Percentiles rank a stretch among this genome's conserved stretches.
Evolutionary conservation across 768 basidiomycete species (phyloP).

Genomic region (Termitomyces sp.): DNA sequence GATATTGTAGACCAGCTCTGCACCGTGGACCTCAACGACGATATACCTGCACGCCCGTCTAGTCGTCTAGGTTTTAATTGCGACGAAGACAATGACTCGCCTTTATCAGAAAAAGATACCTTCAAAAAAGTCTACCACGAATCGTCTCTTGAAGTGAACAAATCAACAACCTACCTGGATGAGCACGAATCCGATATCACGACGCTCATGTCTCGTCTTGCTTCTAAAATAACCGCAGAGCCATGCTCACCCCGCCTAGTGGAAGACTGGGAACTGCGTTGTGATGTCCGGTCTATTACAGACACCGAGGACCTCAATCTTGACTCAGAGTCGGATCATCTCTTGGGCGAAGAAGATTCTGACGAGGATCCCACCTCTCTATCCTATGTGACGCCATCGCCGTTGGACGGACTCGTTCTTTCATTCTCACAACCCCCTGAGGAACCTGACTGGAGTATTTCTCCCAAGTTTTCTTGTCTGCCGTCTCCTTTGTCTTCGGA

Average conservation of each 20-base stretch:
- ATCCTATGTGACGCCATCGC: neutral
- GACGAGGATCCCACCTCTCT: constrained; percentile 17
- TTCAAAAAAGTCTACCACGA: neutral
- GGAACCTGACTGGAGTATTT: constrained; percentile 19
- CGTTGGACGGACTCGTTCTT: constrained; percentile 8
- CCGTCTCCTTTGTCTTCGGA: constrained; percentile 34
- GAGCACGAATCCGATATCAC: constrained; percentile 18
- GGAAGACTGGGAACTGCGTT: constrained; percentile 4
- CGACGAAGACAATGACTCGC: constrained; percentile 2
- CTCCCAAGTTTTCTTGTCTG: constrained; percentile 28
- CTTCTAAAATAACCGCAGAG: neutral
- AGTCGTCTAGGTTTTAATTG: constrained; percentile 45
- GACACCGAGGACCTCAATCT: constrained; percentile 17
- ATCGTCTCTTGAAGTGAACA: constrained; percentile 3
- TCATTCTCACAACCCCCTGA: neutral
- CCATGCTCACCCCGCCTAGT: constrained; percentile 4
- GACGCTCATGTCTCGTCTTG: constrained; percentile 3
- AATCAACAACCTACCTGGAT: neutral
- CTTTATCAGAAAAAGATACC: constrained; percentile 1
- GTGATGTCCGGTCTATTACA: constrained; percentile 9
- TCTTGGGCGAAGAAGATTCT: constrained; percentile 17
- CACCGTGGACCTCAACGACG: constrained; percentile 7
- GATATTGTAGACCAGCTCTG: constrained; percentile 19
- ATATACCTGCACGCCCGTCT: constrained; percentile 37
- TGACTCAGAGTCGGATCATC: constrained; percentile 20